Evolutionary conservation across 2,329 filamentous ascomycete species (phyloP).

Genomic region (Aspergillus piperis): DNA sequence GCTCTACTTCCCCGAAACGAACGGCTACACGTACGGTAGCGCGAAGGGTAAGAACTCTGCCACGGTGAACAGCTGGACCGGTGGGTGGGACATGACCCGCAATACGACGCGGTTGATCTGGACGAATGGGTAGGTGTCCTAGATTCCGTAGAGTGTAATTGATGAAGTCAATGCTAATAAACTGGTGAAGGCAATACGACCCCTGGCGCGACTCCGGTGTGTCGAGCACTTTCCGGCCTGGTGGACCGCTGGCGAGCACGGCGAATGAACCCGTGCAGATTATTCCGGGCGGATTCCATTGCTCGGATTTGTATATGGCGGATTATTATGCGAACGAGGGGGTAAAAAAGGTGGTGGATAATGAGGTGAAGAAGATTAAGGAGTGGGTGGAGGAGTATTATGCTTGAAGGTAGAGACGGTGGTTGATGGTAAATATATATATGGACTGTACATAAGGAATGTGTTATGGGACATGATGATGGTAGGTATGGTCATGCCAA

Average conservation of each 20-base stretch:
- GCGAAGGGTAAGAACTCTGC: slow-evolving; percentile 16
- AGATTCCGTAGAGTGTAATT: not conserved
- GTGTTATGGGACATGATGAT: too few species aligned
- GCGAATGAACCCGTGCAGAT: slow-evolving; percentile 53
- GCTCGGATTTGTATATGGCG: slow-evolving; percentile 53
- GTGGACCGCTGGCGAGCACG: slow-evolving; percentile 55
- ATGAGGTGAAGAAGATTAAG: slow-evolving; percentile 53
- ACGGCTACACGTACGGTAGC: slow-evolving; percentile 7
- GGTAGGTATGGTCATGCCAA: too few species aligned
- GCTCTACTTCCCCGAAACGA: slow-evolving; percentile 49
- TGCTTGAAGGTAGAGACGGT: not conserved
- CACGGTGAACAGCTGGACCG: slow-evolving; percentile 55
- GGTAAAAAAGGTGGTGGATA: slow-evolving; percentile 53
- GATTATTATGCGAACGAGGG: slow-evolving; percentile 53
- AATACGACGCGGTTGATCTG: slow-evolving; percentile 58
- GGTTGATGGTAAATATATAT: too few species aligned
- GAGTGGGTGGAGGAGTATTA: slow-evolving; percentile 8
- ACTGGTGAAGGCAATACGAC: slow-evolving; percentile 51
- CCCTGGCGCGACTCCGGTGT: slow-evolving; percentile 61
- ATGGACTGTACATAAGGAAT: too few species aligned
- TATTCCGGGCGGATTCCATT: slow-evolving; percentile 58
- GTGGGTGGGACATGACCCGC: slow-evolving; percentile 55
- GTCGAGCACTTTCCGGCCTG: slow-evolving; percentile 55
- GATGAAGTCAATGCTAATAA: not conserved
- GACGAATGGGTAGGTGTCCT: slow-evolving; percentile 53